Percentiles rank a stretch among this genome's conserved stretches.
Evolutionary conservation across 176 grass and related monocot species (phyloP).

Genomic region (Lolium rigidum): DNA sequence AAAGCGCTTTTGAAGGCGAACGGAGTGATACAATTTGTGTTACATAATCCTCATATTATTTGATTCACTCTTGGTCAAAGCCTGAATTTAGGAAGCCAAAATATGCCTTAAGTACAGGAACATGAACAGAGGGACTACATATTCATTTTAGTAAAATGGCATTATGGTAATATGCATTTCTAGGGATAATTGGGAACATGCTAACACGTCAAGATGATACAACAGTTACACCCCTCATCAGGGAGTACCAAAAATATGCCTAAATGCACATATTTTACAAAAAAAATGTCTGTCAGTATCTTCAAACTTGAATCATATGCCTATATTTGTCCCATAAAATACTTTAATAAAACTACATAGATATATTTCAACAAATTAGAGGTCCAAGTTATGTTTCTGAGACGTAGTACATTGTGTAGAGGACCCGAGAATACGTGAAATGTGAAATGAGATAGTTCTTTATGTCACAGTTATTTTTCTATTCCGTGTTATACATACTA

Average conservation of each 20-base stretch:
- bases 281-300: background rate
- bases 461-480: background rate
- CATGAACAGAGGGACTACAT: too few relatives aligned
- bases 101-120: background rate
- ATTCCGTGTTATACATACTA: slow-evolving; percentile 1
- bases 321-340: background rate
- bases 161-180: too few relatives aligned
- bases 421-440: too few relatives aligned
- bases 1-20: background rate
- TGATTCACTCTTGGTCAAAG: background rate
- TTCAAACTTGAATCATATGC: too few relatives aligned
- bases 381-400: background rate
- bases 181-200: too few relatives aligned
- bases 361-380: background rate
- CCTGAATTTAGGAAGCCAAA: background rate
- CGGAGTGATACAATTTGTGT: background rate
- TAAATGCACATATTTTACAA: background rate
- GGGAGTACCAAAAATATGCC: background rate
- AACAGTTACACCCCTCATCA: background rate
- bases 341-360: background rate
- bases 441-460: background rate
- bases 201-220: too few relatives aligned
- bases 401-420: too few relatives aligned
- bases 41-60: background rate
- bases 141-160: too few relatives aligned